phyloP scores from a whole-genome alignment of 2,329 filamentous ascomycete species.

The Pestalotiopsis sp. region DNA sequence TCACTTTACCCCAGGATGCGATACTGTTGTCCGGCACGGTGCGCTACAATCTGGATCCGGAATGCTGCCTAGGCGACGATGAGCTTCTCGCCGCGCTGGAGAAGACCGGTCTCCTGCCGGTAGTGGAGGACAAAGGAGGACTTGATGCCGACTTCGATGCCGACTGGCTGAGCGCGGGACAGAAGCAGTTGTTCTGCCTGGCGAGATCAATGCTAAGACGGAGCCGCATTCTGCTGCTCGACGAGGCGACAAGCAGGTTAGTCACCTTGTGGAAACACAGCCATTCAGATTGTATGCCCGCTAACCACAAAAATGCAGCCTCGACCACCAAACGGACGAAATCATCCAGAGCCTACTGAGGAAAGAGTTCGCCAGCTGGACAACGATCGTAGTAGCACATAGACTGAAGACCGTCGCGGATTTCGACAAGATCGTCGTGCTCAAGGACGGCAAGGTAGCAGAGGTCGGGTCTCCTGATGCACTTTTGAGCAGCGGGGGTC shows the following conservation, averaged over 20 bases:
- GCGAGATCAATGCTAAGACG: conserved; percentile 11
- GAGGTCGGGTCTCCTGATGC: neutral
- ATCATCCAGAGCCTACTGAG: neutral
- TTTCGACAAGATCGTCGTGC: conserved; percentile 9
- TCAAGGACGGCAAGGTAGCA: conserved; percentile 7
- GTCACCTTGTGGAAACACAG: too few relatives aligned
- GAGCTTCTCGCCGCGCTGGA: conserved; percentile 7
- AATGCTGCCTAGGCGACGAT: neutral
- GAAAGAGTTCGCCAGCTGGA: conserved; percentile 8
- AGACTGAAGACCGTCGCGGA: conserved; percentile 2
- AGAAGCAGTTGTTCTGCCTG: conserved; percentile 15
- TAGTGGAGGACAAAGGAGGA: neutral
- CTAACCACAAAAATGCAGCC: neutral
- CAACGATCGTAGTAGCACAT: conserved; percentile 5
- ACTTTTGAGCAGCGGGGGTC: neutral
- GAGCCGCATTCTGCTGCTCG: conserved; percentile 13
- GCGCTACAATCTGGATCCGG: conserved; percentile 13
- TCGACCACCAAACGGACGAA: conserved; percentile 9
- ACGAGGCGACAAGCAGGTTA: conserved; percentile 18
- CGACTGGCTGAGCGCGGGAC: conserved; percentile 9
- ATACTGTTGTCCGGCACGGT: conserved; percentile 15
- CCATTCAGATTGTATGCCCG: too few relatives aligned
- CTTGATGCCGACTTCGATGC: conserved; percentile 8
- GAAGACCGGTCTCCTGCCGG: neutral
- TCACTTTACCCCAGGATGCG: conserved; percentile 13